A percentile compares a stretch with the other conserved stretches of the same genome.
phyloP scores from a whole-genome alignment of 768 basidiomycete species.

The Amanita jacksonii region DNA sequence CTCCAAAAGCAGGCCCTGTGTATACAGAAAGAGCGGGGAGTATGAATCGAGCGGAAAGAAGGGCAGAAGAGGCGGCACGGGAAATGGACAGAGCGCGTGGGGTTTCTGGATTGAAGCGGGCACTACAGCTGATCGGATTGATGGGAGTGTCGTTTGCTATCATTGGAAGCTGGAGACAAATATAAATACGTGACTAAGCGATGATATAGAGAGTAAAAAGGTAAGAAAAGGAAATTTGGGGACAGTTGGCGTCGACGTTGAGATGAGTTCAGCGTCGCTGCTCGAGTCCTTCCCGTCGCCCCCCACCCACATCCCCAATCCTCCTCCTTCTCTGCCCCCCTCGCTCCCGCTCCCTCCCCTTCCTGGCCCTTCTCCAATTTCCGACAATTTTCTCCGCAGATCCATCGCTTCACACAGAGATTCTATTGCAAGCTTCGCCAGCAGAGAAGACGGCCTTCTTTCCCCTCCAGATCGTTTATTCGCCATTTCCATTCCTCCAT shows the following conservation, averaged over 20 bases:
- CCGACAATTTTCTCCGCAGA: constrained; percentile 29
- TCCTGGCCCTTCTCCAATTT: constrained; percentile 51
- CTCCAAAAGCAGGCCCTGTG: neutral
- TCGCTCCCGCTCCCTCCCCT: constrained; percentile 44
- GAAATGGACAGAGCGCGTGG: constrained; percentile 19
- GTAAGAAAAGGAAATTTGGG: neutral
- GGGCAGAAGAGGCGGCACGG: constrained; percentile 17
- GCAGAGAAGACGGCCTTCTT: no score
- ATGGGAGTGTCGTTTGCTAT: constrained; percentile 15
- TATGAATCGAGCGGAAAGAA: constrained; percentile 14
- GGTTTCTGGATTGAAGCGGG: constrained; percentile 19
- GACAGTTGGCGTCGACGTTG: neutral
- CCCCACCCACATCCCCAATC: constrained; percentile 30
- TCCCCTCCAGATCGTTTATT: constrained; percentile 3
- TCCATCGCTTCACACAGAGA: constrained; percentile 12
- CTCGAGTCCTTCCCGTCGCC: constrained; percentile 33
- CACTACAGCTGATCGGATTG: constrained; percentile 19
- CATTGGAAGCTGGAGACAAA: constrained; percentile 11
- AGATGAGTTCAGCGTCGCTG: constrained; percentile 13
- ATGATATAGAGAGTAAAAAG: neutral
- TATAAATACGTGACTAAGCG: constrained; percentile 3
- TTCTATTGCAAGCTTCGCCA: no score
- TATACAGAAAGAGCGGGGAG: neutral
- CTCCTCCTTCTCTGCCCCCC: constrained; percentile 22
- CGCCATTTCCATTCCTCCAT: constrained; percentile 17